Conservation (phyloP, 345 rosid species). For the Syzygium aqueum region DNA sequence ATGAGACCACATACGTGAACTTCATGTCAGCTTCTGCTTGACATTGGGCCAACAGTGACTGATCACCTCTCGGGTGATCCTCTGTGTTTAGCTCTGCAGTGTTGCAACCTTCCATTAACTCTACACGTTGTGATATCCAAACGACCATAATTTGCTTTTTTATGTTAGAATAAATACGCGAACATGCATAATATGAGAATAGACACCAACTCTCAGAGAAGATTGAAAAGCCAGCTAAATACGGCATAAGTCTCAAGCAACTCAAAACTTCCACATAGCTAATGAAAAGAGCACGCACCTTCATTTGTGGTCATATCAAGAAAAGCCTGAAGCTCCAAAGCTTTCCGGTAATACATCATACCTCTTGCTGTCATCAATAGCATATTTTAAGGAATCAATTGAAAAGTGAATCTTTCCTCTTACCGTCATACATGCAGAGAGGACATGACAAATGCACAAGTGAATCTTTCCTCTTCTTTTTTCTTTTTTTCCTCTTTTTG, state of each 20-base stretch:
- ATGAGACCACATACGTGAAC: constrained; percentile 90
- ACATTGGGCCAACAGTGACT: constrained; percentile 35
- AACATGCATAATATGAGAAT: too few relatives aligned
- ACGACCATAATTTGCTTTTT: not conserved
- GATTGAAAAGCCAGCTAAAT: not conserved
- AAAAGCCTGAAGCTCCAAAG: constrained; percentile 97
- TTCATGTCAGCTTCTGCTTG: constrained; percentile 97
- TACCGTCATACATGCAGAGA: not conserved
- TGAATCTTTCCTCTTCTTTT: not conserved
- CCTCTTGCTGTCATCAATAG: constrained; percentile 55
- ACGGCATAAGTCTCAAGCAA: not conserved
- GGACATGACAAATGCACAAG: not conserved
- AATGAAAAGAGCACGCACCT: constrained; percentile 34
- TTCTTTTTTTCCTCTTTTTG: too few relatives aligned
- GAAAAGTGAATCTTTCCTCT: not conserved
- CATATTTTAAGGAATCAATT: not conserved
- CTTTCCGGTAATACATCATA: constrained; percentile 93
- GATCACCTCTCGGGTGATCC: too few relatives aligned
- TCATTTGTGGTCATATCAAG: constrained; percentile 91
- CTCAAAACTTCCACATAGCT: not conserved
- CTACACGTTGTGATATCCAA: constrained; percentile 17
- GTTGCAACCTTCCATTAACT: constrained; percentile 88
- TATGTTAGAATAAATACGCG: not conserved
- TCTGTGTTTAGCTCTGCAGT: constrained; percentile 68
- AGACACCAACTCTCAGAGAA: not conserved